phyloP scores from a whole-genome alignment of 2,329 filamentous ascomycete species.

The Xylaria sp. region DNA sequence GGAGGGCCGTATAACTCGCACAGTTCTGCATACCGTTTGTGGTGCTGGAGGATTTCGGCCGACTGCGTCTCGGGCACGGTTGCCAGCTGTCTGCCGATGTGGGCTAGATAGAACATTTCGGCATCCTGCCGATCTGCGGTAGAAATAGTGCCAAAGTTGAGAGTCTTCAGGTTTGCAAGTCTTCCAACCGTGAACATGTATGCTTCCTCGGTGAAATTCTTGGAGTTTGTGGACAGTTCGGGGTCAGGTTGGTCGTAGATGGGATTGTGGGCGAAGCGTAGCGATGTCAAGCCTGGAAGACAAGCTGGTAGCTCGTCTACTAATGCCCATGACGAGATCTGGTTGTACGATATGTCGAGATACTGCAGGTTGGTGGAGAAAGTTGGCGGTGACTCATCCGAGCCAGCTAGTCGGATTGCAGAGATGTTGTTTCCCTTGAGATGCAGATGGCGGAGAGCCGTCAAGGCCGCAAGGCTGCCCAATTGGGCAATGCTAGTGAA shows the following conservation, averaged over 20 bases:
- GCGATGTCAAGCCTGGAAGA: conserved; percentile 75
- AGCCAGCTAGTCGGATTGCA: conserved; percentile 39
- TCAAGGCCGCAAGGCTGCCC: conserved; percentile 56
- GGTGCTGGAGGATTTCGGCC: conserved; percentile 61
- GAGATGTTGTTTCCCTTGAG: conserved; percentile 80
- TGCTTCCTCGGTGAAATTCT: conserved; percentile 70
- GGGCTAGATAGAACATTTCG: conserved; percentile 90
- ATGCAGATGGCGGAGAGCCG: conserved; percentile 63
- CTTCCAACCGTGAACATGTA: conserved; percentile 89
- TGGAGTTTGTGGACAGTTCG: conserved; percentile 37
- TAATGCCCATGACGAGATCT: conserved; percentile 72
- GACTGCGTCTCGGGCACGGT: conserved; percentile 60
- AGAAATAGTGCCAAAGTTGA: conserved; percentile 78
- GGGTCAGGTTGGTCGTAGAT: conserved; percentile 67
- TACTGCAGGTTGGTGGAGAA: conserved; percentile 65
- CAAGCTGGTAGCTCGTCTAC: conserved; percentile 69
- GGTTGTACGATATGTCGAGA: conserved; percentile 77
- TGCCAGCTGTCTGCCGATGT: conserved; percentile 78
- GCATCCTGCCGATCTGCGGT: conserved; percentile 80
- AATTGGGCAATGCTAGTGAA: conserved; percentile 67
- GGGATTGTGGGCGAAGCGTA: conserved; percentile 87
- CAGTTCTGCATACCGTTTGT: conserved; percentile 75
- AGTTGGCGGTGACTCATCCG: conserved; percentile 45
- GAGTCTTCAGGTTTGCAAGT: conserved; percentile 66
- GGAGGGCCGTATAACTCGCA: conserved; percentile 80